Evolutionary conservation across 768 basidiomycete genomes (phyloP), one percentile per base, ranked within the genome.

Genomic region (Collybia mongolica): DNA sequence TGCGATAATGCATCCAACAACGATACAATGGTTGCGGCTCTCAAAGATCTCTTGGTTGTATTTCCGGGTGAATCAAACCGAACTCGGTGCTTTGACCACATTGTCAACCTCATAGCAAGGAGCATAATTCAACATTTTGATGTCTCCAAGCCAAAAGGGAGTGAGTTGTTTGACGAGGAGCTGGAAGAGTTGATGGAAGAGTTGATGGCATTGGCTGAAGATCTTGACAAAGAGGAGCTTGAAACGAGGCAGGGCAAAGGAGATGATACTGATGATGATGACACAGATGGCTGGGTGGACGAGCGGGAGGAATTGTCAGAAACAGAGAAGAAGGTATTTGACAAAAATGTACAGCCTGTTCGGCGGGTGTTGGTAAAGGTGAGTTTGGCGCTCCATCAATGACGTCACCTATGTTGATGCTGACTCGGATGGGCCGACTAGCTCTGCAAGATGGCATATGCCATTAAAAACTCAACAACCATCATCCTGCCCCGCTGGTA

Each of bases 41-140:
- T 75, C 5, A 46, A 17, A 0, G 20, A 56, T 0, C 38, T 55
- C 1, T 5, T 76, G 0, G 32, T 20, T 0, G 19, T n/a, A 0
- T 73, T 67, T 44, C 48, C 51, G 3, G 67, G 69, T 20, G 9
- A 28, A 9, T 28, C 26, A 28, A 68, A 60, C 24, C 67, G 58
- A 2, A 61, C 58, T 0, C 47, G 59, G 0, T 79, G 75, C 56
- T 74, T 78, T 46, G 40, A 54, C 0, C 75, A 77, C 44, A 58
- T 71, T 5, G 12, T 73, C 23, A 74, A 72, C 37, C 57, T 78
- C 0, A 57, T 71, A 2, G 69, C 68, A 0, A 70, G 72, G 39
- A 55, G 52, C 0, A n/a, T 73, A 0, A 18, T 76, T 0, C 2
- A 42, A 0, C 56, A 60, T 44, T 77, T 75, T 55, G 69, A 76